Base-by-base conservation (phyloP, 2,329 filamentous ascomycete species). In the Trichoderma sp. region DNA sequence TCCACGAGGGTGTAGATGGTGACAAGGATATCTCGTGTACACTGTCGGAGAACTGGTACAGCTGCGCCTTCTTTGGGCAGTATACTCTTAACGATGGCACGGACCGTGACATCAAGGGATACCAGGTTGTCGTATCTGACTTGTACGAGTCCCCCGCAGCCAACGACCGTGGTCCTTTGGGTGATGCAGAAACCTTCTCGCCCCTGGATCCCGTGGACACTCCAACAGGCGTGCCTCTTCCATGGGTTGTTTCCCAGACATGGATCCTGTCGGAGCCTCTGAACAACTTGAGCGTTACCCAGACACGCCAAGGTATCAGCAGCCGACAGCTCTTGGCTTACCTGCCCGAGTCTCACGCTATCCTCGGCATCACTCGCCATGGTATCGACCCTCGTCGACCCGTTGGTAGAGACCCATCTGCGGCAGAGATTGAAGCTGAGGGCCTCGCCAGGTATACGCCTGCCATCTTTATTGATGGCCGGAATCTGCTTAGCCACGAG, bases 41-140 rank as follows among this genome's bases (percentile, higher is more conserved):
- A 30, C 86, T 98, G 67, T 92, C 94, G 0, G 96, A 99, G 84
- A 98, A 99, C 82, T 98, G 95, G 94, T 95, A 97, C 78, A 88
- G 91, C 7, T 98, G 97, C 84, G 92, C 93, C 8, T 93, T 95
- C 80, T 92, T 88, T 76, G 88, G 87, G 43, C 82, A 88, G 76
- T 91, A 90, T 78, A 82, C 83, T 3, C 85, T 91, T 36, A 82
- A 85, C 57, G 88, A 90, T 73, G 83, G 86, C 28, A 79, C 79
- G 20, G 82, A 85, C n/a, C 85, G 87, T 70, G 81, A 84, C 5
- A 88, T 95, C 72, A 93, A 94, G 80, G 95, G 95, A 47, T 93
- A 97, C 80, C 93, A 97, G 76, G 86, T 98, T 8, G 88, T 95
- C 23, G 87, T 97, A 12, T 91, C 93, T 0, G 95, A 99, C 78